Base-by-base conservation (phyloP, 345 rosid species). In the Triadica sebifera region DNA sequence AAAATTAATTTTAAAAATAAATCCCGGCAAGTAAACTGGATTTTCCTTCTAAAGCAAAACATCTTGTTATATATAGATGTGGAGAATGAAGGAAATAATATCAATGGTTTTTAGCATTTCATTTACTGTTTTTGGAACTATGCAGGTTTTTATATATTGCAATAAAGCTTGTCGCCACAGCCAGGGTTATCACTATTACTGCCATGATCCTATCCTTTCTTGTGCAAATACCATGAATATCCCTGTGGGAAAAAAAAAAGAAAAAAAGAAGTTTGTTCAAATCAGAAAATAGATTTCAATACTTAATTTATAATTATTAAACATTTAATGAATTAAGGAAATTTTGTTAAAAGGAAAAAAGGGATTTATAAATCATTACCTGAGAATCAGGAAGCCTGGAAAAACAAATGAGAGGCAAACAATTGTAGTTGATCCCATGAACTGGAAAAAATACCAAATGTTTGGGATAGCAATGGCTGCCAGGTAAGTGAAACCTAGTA, bases 171-270 rank as follows among this genome's bases (percentile, higher is more conserved):
- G 85, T 83, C 29, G 76, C 76, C 68, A 81, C 73, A 66, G 88
- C 87, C 74, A 85, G 60, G 43, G 50, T 69, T 29, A 85, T 79
- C 83, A 83, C 84, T 46, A 78, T 52, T 24, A 75, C 70, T 29
- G 86, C 86, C 70, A 85, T 74, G 8, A 78, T 50, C 75, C 73
- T 87, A 67, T 87, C 88, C 77, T 73, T 78, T 70, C 67, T n/a
- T 8, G 84, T 78, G 9, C 85, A 83, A 71, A 81, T 75, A 4
- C 87, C 86, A 76, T 83, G 84, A 22, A 83, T 78, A 80, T 85
- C 80, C 82, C 88, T 87, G 67, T 41, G n/a, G n/a, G n/a, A n/a
- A n/a, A n/a, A n/a, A n/a, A n/a, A n/a, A n/a, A n/a, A n/a, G n/a
- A n/a, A n/a, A 34, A 74, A 67, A 22, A n/a, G 58, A 19, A 29